These are phyloP conservation scores for Blastobotrys proliferans DNA, from an alignment of 1,139 yeast genomes.

Conservation along the genomic window DNA sequence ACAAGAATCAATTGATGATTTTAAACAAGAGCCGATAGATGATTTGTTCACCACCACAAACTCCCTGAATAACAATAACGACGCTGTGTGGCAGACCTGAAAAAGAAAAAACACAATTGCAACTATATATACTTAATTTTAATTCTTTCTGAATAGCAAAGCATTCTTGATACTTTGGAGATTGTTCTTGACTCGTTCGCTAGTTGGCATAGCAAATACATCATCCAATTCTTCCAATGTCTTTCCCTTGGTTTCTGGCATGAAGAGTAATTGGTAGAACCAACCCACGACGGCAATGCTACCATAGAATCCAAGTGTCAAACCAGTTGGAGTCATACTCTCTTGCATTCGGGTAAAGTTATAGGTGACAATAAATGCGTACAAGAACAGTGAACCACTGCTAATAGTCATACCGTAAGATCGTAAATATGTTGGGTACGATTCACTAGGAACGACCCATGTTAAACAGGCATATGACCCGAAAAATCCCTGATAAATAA, in stretches of 20 bases:
- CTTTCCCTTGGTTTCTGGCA: conserved; percentile 43
- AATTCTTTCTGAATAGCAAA: no score
- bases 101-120: no score
- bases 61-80: neutral
- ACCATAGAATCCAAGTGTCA: conserved; percentile 60
- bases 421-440: conserved; percentile 49
- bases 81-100: neutral
- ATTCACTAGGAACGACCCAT: conserved; percentile 57
- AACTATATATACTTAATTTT: no score
- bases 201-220: conserved; percentile 41
- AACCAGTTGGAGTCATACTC: conserved; percentile 56
- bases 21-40: no score
- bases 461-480: conserved; percentile 63
- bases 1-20: no score
- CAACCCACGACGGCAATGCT: conserved; percentile 58
- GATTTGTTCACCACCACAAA: neutral
- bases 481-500: conserved; percentile 56
- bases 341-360: conserved; percentile 52
- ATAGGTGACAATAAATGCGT: conserved; percentile 60
- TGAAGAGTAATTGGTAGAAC: conserved; percentile 46
- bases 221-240: conserved; percentile 29
- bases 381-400: conserved; percentile 50
- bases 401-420: conserved; percentile 51
- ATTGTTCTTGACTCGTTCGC: no score
- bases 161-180: no score